Evolutionary conservation across 805 yeast genomes (phyloP).

Genomic region (Metschnikowia amazonensis): DNA sequence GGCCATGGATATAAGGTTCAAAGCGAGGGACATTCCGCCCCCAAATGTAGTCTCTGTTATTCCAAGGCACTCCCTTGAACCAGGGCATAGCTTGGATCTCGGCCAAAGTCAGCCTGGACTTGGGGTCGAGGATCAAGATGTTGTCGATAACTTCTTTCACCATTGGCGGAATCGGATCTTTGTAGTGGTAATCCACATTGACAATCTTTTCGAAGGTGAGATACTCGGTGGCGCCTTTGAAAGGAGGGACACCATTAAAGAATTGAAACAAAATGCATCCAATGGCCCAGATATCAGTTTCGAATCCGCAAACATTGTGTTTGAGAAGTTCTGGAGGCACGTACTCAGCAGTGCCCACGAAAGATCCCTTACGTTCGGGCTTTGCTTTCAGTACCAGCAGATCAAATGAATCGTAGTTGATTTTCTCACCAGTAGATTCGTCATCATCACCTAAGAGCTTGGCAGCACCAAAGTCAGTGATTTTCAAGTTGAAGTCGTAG

Average conservation of each 20-base stretch:
- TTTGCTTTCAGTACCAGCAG: constrained; percentile 25
- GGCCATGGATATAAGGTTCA: constrained; percentile 20
- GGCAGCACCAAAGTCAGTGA: constrained; percentile 99
- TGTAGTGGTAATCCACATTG: constrained; percentile 59
- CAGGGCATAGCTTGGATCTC: constrained; percentile 33
- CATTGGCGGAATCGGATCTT: constrained; percentile 26
- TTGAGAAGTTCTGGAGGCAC: constrained; percentile 88
- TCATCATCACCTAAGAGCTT: constrained; percentile 49
- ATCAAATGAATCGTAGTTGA: constrained; percentile 29
- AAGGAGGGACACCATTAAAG: constrained; percentile 82
- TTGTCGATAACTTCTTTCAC: constrained; percentile 31
- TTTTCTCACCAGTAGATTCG: constrained; percentile 32
- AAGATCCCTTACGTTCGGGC: constrained; percentile 49
- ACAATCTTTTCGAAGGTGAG: constrained; percentile 87
- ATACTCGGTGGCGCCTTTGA: constrained; percentile 81
- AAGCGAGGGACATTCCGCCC: constrained; percentile 26
- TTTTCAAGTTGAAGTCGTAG: constrained; percentile 80
- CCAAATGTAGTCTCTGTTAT: constrained; percentile 40
- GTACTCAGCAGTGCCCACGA: constrained; percentile 97
- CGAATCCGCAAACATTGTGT: constrained; percentile 75
- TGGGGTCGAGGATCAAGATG: constrained; percentile 32
- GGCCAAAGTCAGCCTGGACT: constrained; percentile 28
- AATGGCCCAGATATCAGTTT: constrained; percentile 89
- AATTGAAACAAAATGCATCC: constrained; percentile 87
- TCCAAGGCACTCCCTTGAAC: constrained; percentile 40